Base-by-base conservation (phyloP, 768 basidiomycete genomes). In the Dioszegia hungarica region DNA sequence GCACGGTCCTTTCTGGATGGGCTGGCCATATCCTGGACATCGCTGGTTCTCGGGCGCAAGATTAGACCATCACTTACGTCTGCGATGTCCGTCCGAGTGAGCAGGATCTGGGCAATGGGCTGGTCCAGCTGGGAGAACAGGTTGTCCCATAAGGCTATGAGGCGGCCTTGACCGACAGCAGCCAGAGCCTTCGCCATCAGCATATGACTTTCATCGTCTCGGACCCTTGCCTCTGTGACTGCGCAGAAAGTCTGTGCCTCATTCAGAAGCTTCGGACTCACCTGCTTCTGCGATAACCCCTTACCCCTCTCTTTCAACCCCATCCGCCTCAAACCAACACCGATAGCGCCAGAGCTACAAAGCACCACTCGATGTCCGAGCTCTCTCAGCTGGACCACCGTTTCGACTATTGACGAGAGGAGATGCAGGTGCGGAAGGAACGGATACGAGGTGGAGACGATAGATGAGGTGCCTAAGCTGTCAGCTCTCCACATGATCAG, bases 91-190 rank as follows among this genome's bases (percentile, higher is more conserved):
- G 89, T 92, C 55, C 95, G 82, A 2, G 95, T 98, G 38, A 98
- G 78, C 51, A 98, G 79, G 46, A 99, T 85, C 76, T 99, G 95
- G 0, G 92, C 95, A 45, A 94, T 97, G 1, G 93, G 92, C 70
- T 94, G 92, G 54, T 87, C 91, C 27, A 99, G 78, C 68, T 93
- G 89, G 3, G 89, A 84, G 67, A 99, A 99, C 40, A 99, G 80
- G 74, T 95, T 92, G 73, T 99, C 95, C 89, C 90, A 99, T 11
- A 99, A 79, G 0, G 91, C 93, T 56, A 98, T 98, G 24, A 99
- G 81, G 54, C 95, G 81, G 9, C 95, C 93, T 79, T 99, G 95
- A 0, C 95, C 95, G 46, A 98, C 91, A 0, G 95, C 94, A 29
- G 94, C 94, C 46, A 98, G 79, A 11, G 95, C 95, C 90, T 95